Percentiles rank a stretch among this genome's conserved stretches.
Conservation (phyloP, 331 rosid genomes). For the Acacia concinna region DNA sequence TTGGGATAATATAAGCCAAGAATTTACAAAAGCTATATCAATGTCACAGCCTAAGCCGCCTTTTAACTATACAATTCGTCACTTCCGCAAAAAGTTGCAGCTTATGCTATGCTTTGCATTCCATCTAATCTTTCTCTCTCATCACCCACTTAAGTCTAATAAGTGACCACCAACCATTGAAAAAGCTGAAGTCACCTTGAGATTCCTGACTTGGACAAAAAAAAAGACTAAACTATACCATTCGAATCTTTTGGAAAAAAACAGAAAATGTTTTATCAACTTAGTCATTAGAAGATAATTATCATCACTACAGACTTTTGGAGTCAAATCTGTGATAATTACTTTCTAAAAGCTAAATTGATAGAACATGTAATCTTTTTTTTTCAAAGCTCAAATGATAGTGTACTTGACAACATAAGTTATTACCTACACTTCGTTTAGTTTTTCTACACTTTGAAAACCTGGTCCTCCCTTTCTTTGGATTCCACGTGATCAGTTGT, state of each 20-base stretch:
- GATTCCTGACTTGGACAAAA: constrained; percentile 3
- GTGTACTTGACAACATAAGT: background rate
- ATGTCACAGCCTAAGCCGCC: constrained; percentile 29
- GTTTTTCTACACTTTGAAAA: constrained; percentile 44
- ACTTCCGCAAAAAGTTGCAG: constrained; percentile 43
- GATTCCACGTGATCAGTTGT: constrained; percentile 36
- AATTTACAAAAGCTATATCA: constrained; percentile 37
- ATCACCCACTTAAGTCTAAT: constrained; percentile 12
- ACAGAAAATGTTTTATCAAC: background rate
- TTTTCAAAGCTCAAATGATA: background rate
- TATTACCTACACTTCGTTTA: background rate
- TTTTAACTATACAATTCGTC: constrained; percentile 53
- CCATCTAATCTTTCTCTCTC: constrained; percentile 15
- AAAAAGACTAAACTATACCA: background rate
- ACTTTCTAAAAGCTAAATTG: background rate
- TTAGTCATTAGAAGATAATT: background rate
- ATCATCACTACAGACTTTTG: background rate
- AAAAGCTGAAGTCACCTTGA: constrained; percentile 1
- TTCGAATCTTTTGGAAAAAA: background rate
- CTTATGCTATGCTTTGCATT: constrained; percentile 31
- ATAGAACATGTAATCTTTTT: background rate
- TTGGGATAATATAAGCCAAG: constrained; percentile 14
- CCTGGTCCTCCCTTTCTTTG: constrained; percentile 39
- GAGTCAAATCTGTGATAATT: background rate
- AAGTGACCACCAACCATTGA: background rate